phyloP scores from a whole-genome alignment of 306 rosid species.

The Mimosa bimucronata region DNA sequence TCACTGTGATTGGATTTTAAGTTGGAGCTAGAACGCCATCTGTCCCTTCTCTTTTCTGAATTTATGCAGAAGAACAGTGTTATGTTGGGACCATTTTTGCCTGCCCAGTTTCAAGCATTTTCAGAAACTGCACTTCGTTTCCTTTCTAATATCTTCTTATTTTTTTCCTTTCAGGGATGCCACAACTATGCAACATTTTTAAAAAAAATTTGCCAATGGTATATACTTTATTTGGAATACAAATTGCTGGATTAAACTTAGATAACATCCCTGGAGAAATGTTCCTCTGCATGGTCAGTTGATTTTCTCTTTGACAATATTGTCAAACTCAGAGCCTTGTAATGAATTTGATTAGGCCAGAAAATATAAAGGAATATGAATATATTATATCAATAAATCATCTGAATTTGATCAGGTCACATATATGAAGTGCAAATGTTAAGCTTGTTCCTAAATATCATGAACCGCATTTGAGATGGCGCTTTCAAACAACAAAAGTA shows the following conservation, averaged over 20 bases:
- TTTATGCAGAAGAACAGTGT: background rate
- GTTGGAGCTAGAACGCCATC: background rate
- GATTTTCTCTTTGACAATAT: background rate
- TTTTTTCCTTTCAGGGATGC: background rate
- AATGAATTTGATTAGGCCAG: constrained; percentile 16
- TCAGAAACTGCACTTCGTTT: background rate
- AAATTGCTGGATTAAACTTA: background rate
- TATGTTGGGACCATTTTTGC: background rate
- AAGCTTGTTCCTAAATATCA: constrained; percentile 39
- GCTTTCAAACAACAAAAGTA: constrained; percentile 38
- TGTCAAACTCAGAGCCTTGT: constrained; percentile 4
- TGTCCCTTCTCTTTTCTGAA: background rate
- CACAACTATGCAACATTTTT: background rate
- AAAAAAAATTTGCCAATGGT: background rate
- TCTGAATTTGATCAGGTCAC: background rate
- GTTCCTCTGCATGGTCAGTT: background rate
- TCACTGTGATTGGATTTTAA: background rate
- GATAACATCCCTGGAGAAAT: constrained; percentile 1
- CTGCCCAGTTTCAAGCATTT: background rate
- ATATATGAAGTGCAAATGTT: constrained; percentile 39
- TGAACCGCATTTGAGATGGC: constrained; percentile 41
- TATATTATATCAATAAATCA: constrained; percentile 21
- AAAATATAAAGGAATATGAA: constrained; percentile 14
- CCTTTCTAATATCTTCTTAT: background rate
- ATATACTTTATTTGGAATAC: background rate